Base-by-base conservation (phyloP, 192 early-diverging fungal species). In the Backusella luteola region DNA sequence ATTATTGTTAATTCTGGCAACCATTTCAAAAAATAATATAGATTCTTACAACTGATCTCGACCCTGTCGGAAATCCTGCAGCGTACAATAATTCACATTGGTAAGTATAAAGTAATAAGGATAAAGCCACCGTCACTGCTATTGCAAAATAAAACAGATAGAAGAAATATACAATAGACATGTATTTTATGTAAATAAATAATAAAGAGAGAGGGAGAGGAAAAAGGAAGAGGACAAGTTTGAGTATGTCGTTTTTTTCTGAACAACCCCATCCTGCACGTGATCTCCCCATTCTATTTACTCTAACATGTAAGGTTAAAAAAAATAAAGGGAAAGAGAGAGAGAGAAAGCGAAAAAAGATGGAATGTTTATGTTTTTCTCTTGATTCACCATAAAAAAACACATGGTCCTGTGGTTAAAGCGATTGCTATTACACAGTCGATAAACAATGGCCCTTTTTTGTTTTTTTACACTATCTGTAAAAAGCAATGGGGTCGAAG, bases 61-160 rank as follows among this genome's bases (percentile, higher is more conserved):
- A 81, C 19, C 80, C 80, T 32, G 76, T 68, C n/a, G 80, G 80
- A 42, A 78, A 81, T 26, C 72, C 56, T 42, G 80, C 52, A 41
- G 80, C 73, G 67, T 81, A 81, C 6, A 81, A 56, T 35, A 81
- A 52, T 32, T 81, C 77, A 56, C 80, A 81, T 78, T 81, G 80
- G 44, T 78, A 81, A 52, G 69, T 72, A 66, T 81, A 81, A 35
- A 81, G 66, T 41, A 74, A 23, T 35, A 78, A 14, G 8, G 80
- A 77, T 19, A 77, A 34, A 32, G 80, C 73, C 12, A 77, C 49
- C 23, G 76, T 74, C 6, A 75, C 44, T 38, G 73, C 42, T 44
- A 78, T 71, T 29, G 73, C 68, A 78, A 77, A 77, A 71, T 74
- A 77, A 17, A 81, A 32, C 38, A 78, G 36, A 52, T 81, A 81